Base-by-base conservation (phyloP, 495 filamentous ascomycete genomes). In the Neurospora sp. region DNA sequence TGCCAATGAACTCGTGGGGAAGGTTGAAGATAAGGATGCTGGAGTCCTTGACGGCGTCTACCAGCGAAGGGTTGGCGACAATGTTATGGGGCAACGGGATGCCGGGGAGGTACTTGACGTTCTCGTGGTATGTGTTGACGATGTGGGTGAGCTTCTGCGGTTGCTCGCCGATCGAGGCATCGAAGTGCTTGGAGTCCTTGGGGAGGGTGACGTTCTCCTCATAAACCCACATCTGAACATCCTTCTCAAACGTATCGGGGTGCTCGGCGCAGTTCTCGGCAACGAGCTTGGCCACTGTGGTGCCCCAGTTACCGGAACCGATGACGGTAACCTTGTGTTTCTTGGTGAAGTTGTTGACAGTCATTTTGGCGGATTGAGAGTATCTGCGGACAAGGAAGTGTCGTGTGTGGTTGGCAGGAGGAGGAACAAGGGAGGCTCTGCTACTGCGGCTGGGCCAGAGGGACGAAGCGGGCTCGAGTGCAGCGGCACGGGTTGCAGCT, bases 271-370 rank as follows among this genome's bases (percentile, higher is more conserved):
- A 91, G 83, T 97, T 98, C 83, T 99, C 94, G 73, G 96, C 94
- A 70, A 97, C 87, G 74, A 99, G 95, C 84, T 99, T 99, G 77
- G 94, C 91, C 80, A 99, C 98, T 54, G 96, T 94, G 48, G 93
- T 95, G 76, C 96, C 96, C 95, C 96, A 99, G 82, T 99, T 99
- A 74, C 96, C 96, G 70, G 94, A 97, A 54, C 96, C 96, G 39
- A 99, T 89, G 39, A 99, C 90, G 27, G 93, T 92, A 76, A 99
- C 92, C 86, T 94, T 97, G 88, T 98, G 96, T 83, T 93, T 96
- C 80, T 77, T 74, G 82, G 62, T 59, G 81, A 35, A 66, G 27
- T 66, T 66, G 54, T 66, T 35, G 10, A 77, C 76, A 0, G 78
- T 79, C 82, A 83, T 84, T 71, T 77, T 82, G 48, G 77, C 71